Conservation (phyloP, 768 basidiomycete species). For the Tricholoma sp. region DNA sequence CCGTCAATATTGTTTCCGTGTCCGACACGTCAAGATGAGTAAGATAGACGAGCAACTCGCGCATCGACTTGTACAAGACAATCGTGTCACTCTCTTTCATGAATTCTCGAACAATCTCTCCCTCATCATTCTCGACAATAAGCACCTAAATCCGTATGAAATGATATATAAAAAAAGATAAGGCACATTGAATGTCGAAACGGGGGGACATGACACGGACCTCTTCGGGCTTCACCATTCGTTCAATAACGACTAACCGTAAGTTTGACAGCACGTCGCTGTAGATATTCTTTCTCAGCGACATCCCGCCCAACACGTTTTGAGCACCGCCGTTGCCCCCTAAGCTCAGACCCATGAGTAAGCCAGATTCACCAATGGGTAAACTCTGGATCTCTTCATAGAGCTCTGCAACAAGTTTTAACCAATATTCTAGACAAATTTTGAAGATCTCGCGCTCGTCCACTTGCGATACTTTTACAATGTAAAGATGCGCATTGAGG, state of each 20-base stretch:
- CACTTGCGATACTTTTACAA: slow-evolving; percentile 97
- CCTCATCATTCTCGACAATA: slow-evolving; percentile 98
- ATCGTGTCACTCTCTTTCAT: slow-evolving; percentile 99
- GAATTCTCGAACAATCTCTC: slow-evolving; percentile 98
- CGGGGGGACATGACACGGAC: slow-evolving; percentile 35
- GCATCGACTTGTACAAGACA: slow-evolving; percentile 98
- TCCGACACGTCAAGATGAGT: slow-evolving; percentile 96
- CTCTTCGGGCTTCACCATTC: slow-evolving; percentile 99
- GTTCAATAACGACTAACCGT: slow-evolving; percentile 92
- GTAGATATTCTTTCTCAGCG: slow-evolving; percentile 90
- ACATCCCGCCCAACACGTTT: slow-evolving; percentile 71
- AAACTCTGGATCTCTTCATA: slow-evolving; percentile 96
- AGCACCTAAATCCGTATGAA: slow-evolving; percentile 56
- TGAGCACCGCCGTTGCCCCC: slow-evolving; percentile 59
- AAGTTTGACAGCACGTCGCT: slow-evolving; percentile 92
- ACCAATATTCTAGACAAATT: slow-evolving; percentile 97
- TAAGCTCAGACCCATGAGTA: slow-evolving; percentile 86
- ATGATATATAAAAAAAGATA: slow-evolving; percentile 6
- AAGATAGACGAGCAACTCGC: slow-evolving; percentile 94
- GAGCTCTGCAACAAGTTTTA: slow-evolving; percentile 90
- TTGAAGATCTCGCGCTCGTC: slow-evolving; percentile 99
- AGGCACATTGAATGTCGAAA: neutral
- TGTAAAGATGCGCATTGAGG: slow-evolving; percentile 94
- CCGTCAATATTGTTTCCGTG: slow-evolving; percentile 95
- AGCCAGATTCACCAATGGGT: slow-evolving; percentile 79